Percentiles rank a stretch among this genome's conserved stretches.
Conservation (phyloP, 768 basidiomycete species). For the Roridomyces roridus region DNA sequence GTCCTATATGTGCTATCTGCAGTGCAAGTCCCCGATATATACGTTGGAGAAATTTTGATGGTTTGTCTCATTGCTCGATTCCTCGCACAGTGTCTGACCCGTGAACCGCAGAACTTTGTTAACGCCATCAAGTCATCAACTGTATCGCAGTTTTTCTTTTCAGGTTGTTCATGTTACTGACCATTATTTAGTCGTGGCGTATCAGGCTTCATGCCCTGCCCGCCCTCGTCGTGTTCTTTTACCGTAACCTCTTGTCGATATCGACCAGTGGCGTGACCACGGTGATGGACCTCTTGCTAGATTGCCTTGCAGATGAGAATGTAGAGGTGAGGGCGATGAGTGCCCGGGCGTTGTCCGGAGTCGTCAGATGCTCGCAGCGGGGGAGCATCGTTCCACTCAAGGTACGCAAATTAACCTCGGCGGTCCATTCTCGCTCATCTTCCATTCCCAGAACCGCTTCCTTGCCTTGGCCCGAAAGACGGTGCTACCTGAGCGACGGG, state of each 20-base stretch:
- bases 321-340: slow-evolving; percentile 94
- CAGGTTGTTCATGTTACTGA: slow-evolving; percentile 8
- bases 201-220: slow-evolving; percentile 88
- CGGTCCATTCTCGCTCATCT: slow-evolving; percentile 4
- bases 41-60: slow-evolving; percentile 63
- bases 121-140: slow-evolving; percentile 78
- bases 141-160: slow-evolving; percentile 46
- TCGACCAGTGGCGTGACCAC: slow-evolving; percentile 68
- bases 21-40: slow-evolving; percentile 73
- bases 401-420: slow-evolving; percentile 45
- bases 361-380: slow-evolving; percentile 90
- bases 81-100: background rate
- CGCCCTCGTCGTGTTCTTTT: slow-evolving; percentile 90
- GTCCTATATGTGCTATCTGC: slow-evolving; percentile 85
- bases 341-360: slow-evolving; percentile 82
- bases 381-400: slow-evolving; percentile 85
- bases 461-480: slow-evolving; percentile 63
- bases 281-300: slow-evolving; percentile 83
- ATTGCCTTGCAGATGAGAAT: slow-evolving; percentile 88
- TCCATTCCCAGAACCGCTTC: slow-evolving; percentile 74
- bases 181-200: slow-evolving; percentile 81
- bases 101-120: slow-evolving; percentile 53
- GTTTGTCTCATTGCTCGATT: background rate
- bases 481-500: slow-evolving; percentile 70
- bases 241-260: slow-evolving; percentile 83